Percentiles rank a stretch among this genome's conserved stretches.
phyloP scores from a whole-genome alignment of 495 filamentous ascomycete species.

The Chaetomidium leptoderma region DNA sequence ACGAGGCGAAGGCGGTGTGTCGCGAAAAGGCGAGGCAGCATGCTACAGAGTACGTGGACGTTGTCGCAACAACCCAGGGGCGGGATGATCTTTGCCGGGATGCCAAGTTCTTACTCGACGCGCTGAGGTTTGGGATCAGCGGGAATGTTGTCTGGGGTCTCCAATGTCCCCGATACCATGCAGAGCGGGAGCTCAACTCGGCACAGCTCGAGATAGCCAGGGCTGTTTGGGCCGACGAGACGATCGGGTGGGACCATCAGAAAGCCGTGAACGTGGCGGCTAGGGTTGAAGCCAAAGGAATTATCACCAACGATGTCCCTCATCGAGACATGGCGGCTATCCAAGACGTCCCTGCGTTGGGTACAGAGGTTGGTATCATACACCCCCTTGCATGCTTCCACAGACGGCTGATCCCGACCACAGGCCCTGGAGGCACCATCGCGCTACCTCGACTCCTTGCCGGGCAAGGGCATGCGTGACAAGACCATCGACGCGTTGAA shows the following conservation, averaged over 20 bases:
- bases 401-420: neutral
- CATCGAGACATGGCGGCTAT: neutral
- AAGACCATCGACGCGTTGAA: conserved; percentile 20
- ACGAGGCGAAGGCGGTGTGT: conserved; percentile 3
- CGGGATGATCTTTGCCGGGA: conserved; percentile 2
- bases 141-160: conserved; percentile 13
- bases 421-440: conserved; percentile 13
- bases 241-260: neutral
- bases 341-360: neutral
- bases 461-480: conserved; percentile 17
- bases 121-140: neutral
- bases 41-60: neutral
- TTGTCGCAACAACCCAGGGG: neutral
- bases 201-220: neutral
- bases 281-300: neutral
- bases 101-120: neutral
- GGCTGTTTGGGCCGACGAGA: neutral
- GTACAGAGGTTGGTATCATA: neutral
- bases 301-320: neutral
- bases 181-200: neutral
- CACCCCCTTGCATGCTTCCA: neutral
- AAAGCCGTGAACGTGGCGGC: neutral
- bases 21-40: neutral
- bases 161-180: conserved; percentile 6
- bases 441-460: conserved; percentile 19